These are phyloP conservation scores for Lunularia cruciata DNA, from an alignment of 225 moss, liverwort and hornwort species.

Conservation along the genomic window DNA sequence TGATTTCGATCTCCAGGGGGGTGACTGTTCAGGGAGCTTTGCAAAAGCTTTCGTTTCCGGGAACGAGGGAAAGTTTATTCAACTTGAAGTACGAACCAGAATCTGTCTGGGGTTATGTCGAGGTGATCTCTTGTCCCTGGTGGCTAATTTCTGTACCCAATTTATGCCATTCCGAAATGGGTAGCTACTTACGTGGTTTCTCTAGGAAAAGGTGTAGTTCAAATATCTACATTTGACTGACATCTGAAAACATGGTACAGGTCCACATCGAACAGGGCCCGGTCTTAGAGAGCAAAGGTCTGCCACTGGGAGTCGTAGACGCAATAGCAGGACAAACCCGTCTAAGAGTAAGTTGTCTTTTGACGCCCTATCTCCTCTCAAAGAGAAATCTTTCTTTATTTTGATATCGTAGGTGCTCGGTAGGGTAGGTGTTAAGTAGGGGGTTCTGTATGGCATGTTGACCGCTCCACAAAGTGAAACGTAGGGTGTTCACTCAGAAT, in stretches of 20 bases:
- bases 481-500: neutral
- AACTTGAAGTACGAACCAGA: conserved; percentile 65
- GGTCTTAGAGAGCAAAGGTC: conserved; percentile 66
- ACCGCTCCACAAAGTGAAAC: neutral
- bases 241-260: conserved; percentile 30
- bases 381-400: no score
- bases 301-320: conserved; percentile 91
- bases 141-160: neutral
- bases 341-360: conserved; percentile 49
- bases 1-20: conserved; percentile 45
- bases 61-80: conserved; percentile 63
- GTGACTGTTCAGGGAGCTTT: conserved; percentile 70
- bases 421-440: neutral
- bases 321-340: conserved; percentile 95
- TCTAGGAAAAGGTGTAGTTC: neutral
- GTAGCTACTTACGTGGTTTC: neutral
- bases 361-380: no score
- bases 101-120: conserved; percentile 91
- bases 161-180: neutral
- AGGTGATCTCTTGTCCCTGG: conserved; percentile 40
- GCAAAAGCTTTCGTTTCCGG: conserved; percentile 50
- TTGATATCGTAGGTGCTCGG: neutral
- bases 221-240: neutral
- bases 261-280: conserved; percentile 97
- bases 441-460: neutral